phyloP scores from a whole-genome alignment of 768 basidiomycete genomes.

The Rubroboletus pulcherrimus region DNA sequence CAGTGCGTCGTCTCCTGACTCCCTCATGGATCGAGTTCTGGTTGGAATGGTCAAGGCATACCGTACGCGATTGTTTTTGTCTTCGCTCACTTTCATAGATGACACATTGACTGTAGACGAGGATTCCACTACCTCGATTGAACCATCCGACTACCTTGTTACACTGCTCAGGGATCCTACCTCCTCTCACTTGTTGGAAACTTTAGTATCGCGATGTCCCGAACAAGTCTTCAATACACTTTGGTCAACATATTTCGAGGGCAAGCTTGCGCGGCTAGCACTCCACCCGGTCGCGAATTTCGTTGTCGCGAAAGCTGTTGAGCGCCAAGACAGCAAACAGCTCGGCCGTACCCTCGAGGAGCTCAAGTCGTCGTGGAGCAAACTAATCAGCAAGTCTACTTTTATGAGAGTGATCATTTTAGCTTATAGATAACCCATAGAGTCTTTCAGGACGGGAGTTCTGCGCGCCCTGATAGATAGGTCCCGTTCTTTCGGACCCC shows the following conservation, averaged over 20 bases:
- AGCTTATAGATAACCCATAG: conserved; percentile 32
- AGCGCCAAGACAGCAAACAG: conserved; percentile 53
- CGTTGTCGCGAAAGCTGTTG: conserved; percentile 78
- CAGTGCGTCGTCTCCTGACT: conserved; percentile 54
- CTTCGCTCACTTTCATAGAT: neutral
- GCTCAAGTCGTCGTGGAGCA: conserved; percentile 53
- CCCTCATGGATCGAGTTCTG: conserved; percentile 78
- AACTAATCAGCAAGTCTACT: conserved; percentile 60
- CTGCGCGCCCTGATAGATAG: conserved; percentile 74
- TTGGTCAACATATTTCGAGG: conserved; percentile 77
- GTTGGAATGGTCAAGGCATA: conserved; percentile 68
- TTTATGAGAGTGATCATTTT: neutral
- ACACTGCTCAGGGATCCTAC: conserved; percentile 83
- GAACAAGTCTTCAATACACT: conserved; percentile 55
- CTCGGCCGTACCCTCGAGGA: conserved; percentile 57
- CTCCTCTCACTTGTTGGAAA: conserved; percentile 88
- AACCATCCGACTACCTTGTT: conserved; percentile 73
- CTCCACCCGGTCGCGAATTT: conserved; percentile 93
- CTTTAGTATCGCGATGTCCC: conserved; percentile 63
- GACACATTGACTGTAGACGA: conserved; percentile 33
- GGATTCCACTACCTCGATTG: conserved; percentile 34
- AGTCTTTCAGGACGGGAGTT: conserved; percentile 71
- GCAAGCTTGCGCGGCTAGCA: conserved; percentile 68
- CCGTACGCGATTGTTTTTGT: conserved; percentile 41
- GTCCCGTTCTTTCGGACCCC: conserved; percentile 43